A percentile compares a stretch with the other conserved stretches of the same genome.
These are phyloP conservation scores for Ceratocystis papillata DNA, from an alignment of 2,329 filamentous ascomycete genomes.

Conservation along the genomic window DNA sequence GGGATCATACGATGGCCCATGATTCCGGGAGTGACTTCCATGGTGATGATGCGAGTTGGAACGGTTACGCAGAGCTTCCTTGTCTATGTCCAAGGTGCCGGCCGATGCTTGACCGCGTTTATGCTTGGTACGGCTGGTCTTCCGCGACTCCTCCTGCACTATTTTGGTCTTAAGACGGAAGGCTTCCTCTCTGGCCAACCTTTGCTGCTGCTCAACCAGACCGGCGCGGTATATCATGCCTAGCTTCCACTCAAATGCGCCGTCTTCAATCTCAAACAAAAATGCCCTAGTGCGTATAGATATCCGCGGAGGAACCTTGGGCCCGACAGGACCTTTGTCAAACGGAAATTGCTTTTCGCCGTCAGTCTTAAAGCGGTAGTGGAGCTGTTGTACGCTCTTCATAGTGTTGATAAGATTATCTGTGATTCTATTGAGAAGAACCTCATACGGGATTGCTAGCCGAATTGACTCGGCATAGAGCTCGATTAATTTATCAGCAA, in stretches of 20 bases:
- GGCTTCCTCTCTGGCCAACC: constrained; percentile 79
- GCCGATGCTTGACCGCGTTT: constrained; percentile 30
- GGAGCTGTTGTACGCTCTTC: constrained; percentile 82
- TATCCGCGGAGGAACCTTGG: constrained; percentile 77
- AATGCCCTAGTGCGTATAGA: constrained; percentile 72
- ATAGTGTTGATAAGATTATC: constrained; percentile 83
- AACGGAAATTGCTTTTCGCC: constrained; percentile 73
- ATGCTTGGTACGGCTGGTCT: constrained; percentile 42
- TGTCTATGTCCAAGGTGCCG: constrained; percentile 21
- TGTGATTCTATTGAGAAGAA: constrained; percentile 80
- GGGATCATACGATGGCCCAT: constrained; percentile 63
- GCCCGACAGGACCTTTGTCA: constrained; percentile 71
- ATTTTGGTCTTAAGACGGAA: constrained; percentile 81
- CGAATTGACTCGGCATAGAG: constrained; percentile 75
- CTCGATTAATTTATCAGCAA: constrained; percentile 74
- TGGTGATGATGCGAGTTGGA: constrained; percentile 38
- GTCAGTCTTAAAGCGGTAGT: constrained; percentile 70
- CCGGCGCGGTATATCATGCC: constrained; percentile 88
- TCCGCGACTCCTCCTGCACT: constrained; percentile 56
- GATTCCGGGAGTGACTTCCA: constrained; percentile 36
- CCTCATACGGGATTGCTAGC: constrained; percentile 78
- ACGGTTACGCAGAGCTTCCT: constrained; percentile 31
- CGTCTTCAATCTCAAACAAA: constrained; percentile 87
- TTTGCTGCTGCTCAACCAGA: constrained; percentile 77
- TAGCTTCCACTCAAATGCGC: constrained; percentile 94